Base-by-base conservation (phyloP, 257 asterid genomes). In the Solanum medicagineum region DNA sequence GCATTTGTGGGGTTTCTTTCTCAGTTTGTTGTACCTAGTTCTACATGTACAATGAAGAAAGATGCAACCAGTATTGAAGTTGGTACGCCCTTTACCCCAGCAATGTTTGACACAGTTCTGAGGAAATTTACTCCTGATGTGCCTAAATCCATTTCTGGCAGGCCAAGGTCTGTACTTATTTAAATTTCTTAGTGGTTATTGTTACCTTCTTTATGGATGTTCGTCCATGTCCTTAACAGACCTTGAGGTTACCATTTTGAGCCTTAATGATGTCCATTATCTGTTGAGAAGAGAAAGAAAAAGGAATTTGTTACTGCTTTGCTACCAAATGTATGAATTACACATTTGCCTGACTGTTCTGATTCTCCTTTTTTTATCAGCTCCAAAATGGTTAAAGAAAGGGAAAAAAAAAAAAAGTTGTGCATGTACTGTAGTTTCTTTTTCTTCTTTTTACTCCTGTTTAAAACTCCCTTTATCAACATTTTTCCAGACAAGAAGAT, bases 71-170 rank as follows among this genome's bases (percentile, higher is more conserved):
- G 82, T 74, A 87, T 92, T 88, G 95, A 92, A 90, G 88, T 87
- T 85, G 98, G 98, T 63, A 87, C 87, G 84, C 90, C 98, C 29
- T 92, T 94, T 68, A 83, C 86, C 54, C 99, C 99, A 79, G 83
- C 90, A 65, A 93, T 94, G 98, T 94, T 96, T 88, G 98, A 94
- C 83, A 88, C 29, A 53, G 94, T 95, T 71, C 90, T 96, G 89
- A 88, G 87, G 86, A 94, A 91, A 68, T 96, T 96, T 87, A 93
- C 98, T 54, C 99, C 99, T 86, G 99, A 96, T 88, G 86, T 93
- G 44, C 89, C 93, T 29, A 83, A 90, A 68, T 86, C 92, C 85
- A 86, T 87, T 68, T 90, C 92, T 59, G 93, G 95, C 68, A 93
- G 98, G 88, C 93, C 95, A 74, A 94, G 99, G 98, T 95, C 47